Percentiles rank a stretch among this genome's conserved stretches.
Evolutionary conservation across 2,329 filamentous ascomycete species (phyloP).

Genomic region (Trichoderma harzianum): DNA sequence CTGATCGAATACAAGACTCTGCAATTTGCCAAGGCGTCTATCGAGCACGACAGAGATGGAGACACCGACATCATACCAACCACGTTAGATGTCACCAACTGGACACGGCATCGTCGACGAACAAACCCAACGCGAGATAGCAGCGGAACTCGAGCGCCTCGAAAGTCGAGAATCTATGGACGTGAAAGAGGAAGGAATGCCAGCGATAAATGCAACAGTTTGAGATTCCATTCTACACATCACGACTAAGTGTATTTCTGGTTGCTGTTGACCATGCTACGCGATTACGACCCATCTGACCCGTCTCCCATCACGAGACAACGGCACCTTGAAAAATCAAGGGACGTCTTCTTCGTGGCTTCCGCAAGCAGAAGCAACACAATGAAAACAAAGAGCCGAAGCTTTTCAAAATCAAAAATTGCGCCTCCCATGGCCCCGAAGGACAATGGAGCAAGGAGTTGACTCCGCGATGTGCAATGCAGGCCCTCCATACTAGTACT

Average conservation of each 20-base stretch:
- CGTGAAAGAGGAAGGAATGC: no score
- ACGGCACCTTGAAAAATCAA: not conserved
- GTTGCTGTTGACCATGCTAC: not conserved
- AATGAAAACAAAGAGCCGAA: slow-evolving; percentile 44
- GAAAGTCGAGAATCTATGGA: no score
- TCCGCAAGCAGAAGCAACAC: slow-evolving; percentile 36
- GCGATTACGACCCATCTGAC: no score
- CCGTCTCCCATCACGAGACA: no score
- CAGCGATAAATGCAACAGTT: no score
- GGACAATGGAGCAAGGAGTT: slow-evolving; percentile 44
- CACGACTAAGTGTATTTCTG: no score
- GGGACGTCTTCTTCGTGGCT: slow-evolving; percentile 41
- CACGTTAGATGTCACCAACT: not conserved
- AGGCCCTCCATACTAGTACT: slow-evolving; percentile 42
- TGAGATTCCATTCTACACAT: no score
- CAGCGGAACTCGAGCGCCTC: no score
- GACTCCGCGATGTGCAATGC: slow-evolving; percentile 53
- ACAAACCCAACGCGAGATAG: not conserved
- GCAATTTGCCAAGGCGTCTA: not conserved
- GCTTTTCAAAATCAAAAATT: slow-evolving; percentile 47
- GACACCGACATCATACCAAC: not conserved
- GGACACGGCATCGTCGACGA: not conserved
- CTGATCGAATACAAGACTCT: not conserved
- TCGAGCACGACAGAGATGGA: no score
- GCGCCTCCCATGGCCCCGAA: slow-evolving; percentile 48